phyloP scores from a whole-genome alignment of 1,139 yeast genomes.

The Zygosaccharomyces sapae region DNA sequence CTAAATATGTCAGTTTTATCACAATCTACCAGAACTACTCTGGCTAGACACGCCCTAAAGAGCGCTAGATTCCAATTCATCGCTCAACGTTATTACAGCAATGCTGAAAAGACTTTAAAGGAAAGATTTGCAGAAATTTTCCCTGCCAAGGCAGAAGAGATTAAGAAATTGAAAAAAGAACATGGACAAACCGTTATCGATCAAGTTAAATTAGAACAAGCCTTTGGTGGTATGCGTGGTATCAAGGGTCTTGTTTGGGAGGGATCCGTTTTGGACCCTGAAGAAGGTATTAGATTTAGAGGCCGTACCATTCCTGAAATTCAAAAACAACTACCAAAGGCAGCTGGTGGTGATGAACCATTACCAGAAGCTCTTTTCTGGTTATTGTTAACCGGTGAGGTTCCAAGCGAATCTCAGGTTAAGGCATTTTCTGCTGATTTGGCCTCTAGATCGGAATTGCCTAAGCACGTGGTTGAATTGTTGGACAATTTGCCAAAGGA shows the following conservation, averaged over 20 bases:
- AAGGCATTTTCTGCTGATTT: constrained; percentile 51
- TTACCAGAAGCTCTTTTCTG: constrained; percentile 63
- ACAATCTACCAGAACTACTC: constrained; percentile 11
- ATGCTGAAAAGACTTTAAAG: constrained; percentile 60
- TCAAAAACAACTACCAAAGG: constrained; percentile 89
- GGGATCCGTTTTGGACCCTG: constrained; percentile 97
- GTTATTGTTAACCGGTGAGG: constrained; percentile 59
- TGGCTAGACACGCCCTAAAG: constrained; percentile 11
- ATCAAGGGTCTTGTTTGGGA: constrained; percentile 98
- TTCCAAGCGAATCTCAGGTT: constrained; percentile 55
- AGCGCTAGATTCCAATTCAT: constrained; percentile 6
- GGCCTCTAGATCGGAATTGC: constrained; percentile 55
- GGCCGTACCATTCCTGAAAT: constrained; percentile 96
- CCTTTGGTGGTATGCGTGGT: constrained; percentile 99
- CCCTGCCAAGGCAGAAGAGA: constrained; percentile 89
- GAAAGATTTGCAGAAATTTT: constrained; percentile 89
- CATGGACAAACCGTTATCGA: constrained; percentile 89
- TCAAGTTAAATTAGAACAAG: constrained; percentile 91
- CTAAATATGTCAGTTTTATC: constrained; percentile 11
- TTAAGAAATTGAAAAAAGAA: constrained; percentile 83
- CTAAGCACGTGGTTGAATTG: constrained; percentile 50
- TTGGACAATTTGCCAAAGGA: constrained; percentile 54
- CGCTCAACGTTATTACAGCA: constrained; percentile 30
- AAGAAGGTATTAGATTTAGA: constrained; percentile 97
- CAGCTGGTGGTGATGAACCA: constrained; percentile 73